Percentiles rank a stretch among this genome's conserved stretches.
Conservation (phyloP, 208 protist species). For the Wallacemonas rigidus region DNA sequence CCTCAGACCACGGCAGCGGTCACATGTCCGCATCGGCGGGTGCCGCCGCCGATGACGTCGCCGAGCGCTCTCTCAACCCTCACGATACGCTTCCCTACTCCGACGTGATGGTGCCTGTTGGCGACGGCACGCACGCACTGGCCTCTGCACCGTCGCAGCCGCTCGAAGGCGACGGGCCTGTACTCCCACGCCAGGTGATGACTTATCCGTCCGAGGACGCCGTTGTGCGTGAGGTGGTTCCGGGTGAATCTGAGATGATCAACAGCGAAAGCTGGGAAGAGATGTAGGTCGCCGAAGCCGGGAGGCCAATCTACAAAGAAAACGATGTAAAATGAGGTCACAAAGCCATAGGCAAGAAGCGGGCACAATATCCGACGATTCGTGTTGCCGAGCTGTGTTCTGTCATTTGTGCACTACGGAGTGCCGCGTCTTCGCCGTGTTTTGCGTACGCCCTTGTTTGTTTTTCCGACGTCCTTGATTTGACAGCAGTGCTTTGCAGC, state of each 20-base stretch:
- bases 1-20: neutral
- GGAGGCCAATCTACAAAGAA: too few relatives aligned
- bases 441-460: too few relatives aligned
- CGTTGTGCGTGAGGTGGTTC: constrained; percentile 10
- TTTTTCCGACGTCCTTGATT: too few relatives aligned
- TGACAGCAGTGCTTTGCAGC: too few relatives aligned
- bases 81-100: constrained; percentile 14
- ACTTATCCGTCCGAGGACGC: constrained; percentile 15
- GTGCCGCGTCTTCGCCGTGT: too few relatives aligned
- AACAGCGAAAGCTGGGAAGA: constrained; percentile 12
- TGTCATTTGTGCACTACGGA: too few relatives aligned
- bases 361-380: too few relatives aligned
- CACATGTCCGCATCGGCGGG: too few relatives aligned
- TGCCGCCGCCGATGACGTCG: neutral
- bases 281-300: neutral
- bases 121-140: too few relatives aligned
- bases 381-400: too few relatives aligned
- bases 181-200: constrained; percentile 2
- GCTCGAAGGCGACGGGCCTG: constrained; percentile 1
- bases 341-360: too few relatives aligned
- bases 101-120: neutral
- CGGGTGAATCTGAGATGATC: constrained; percentile 1
- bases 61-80: neutral
- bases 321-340: too few relatives aligned
- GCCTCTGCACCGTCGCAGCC: neutral